Conservation (phyloP, 2,329 filamentous ascomycete genomes). For the Cryphonectria nitschkei region DNA sequence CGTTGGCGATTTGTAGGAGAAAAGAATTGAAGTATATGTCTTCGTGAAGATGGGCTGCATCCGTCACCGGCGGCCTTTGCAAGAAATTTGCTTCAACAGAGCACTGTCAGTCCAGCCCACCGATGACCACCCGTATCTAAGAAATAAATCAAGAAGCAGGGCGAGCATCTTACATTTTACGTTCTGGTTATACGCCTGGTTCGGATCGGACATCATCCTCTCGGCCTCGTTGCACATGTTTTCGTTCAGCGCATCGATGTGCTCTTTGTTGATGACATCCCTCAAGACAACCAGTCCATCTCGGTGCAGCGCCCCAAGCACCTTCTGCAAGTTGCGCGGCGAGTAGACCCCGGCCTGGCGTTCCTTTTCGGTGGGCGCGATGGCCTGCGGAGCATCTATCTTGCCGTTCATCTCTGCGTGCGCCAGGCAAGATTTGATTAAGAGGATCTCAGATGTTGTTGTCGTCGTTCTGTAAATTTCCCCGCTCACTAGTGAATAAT, state of each 20-base stretch:
- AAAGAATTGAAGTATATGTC: constrained; percentile 48
- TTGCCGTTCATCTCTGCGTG: background rate
- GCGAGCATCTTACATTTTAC: constrained; percentile 30
- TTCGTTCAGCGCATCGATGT: constrained; percentile 31
- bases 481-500: background rate
- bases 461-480: background rate
- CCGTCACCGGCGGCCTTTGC: constrained; percentile 41
- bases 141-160: too few relatives aligned
- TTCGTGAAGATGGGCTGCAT: constrained; percentile 39
- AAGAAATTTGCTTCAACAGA: constrained; percentile 42
- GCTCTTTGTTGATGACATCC: constrained; percentile 30
- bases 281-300: constrained; percentile 35
- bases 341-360: constrained; percentile 23
- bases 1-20: constrained; percentile 44
- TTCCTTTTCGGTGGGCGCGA: constrained; percentile 22
- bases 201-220: constrained; percentile 27
- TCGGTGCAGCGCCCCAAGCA: constrained; percentile 32
- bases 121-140: too few relatives aligned
- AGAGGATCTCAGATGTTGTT: background rate
- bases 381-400: constrained; percentile 20
- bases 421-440: background rate
- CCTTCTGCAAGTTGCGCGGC: constrained; percentile 26
- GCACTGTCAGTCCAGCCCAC: background rate
- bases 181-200: constrained; percentile 32
- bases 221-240: constrained; percentile 33